Evolutionary conservation across 768 basidiomycete species (phyloP).

Genomic region (Collybia nuda): DNA sequence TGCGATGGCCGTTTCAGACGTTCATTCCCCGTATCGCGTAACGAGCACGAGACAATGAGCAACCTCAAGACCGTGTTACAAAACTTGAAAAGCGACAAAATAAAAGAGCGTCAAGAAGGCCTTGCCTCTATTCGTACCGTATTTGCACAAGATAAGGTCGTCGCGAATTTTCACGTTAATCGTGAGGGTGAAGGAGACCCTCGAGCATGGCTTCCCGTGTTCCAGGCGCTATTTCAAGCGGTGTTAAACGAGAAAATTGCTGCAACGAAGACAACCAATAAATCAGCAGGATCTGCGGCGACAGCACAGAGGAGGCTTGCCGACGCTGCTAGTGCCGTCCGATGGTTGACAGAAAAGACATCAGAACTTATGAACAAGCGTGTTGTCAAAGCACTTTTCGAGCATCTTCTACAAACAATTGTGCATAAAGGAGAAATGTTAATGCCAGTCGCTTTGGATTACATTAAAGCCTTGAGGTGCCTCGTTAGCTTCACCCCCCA

Average conservation of each 20-base stretch:
- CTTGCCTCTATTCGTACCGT: conserved; percentile 46
- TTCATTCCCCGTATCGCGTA: not conserved
- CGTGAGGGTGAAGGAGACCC: conserved; percentile 32
- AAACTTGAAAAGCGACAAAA: conserved; percentile 58
- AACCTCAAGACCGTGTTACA: conserved; percentile 49
- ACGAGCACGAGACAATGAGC: conserved; percentile 6
- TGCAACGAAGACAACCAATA: conserved; percentile 40
- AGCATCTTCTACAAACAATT: conserved; percentile 64
- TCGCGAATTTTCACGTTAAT: conserved; percentile 42
- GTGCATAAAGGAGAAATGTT: conserved; percentile 54
- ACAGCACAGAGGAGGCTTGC: conserved; percentile 60
- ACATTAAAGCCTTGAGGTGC: conserved; percentile 72
- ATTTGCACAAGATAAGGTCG: conserved; percentile 50
- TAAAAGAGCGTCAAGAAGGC: conserved; percentile 71
- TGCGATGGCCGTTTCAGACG: not conserved
- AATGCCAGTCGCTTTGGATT: conserved; percentile 70
- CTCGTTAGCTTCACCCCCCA: conserved; percentile 72
- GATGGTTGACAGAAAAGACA: conserved; percentile 71
- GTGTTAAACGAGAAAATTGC: conserved; percentile 63
- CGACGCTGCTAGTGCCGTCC: conserved; percentile 64
- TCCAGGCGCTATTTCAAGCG: conserved; percentile 68
- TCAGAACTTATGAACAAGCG: conserved; percentile 55
- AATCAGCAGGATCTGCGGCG: conserved; percentile 33
- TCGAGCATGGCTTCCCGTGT: conserved; percentile 61
- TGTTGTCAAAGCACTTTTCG: conserved; percentile 55